Percentiles rank a stretch among this genome's conserved stretches.
Evolutionary conservation across 768 basidiomycete species (phyloP).

Genomic region (Leucosporidium scottii): DNA sequence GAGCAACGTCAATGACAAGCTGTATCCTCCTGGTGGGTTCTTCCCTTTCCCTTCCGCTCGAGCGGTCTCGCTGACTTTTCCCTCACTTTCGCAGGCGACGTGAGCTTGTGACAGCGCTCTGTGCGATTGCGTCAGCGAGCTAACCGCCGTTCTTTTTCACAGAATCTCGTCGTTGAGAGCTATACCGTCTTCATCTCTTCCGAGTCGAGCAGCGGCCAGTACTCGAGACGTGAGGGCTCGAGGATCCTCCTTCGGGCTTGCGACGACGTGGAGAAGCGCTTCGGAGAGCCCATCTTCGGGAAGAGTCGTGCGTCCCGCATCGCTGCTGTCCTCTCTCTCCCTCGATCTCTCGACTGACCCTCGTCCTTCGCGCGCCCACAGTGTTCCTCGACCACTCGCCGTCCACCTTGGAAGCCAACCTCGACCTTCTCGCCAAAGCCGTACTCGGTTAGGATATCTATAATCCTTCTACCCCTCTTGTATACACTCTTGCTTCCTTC

Average conservation of each 20-base stretch:
- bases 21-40: constrained; percentile 41
- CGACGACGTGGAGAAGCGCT: constrained; percentile 35
- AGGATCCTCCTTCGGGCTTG: constrained; percentile 33
- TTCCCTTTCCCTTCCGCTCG: too few relatives aligned
- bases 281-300: constrained; percentile 34
- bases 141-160: neutral
- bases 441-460: constrained; percentile 1
- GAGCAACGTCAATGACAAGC: constrained; percentile 43
- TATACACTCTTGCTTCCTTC: neutral
- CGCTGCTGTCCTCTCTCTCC: neutral
- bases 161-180: constrained; percentile 24
- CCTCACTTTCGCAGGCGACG: constrained; percentile 1
- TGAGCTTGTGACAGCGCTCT: neutral
- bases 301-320: constrained; percentile 11
- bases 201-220: constrained; percentile 14
- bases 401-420: constrained; percentile 12
- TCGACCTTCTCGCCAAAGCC: constrained; percentile 24
- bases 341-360: neutral
- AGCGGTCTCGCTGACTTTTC: neutral
- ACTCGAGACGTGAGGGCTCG: constrained; percentile 28
- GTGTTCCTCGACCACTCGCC: constrained; percentile 23
- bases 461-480: neutral
- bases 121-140: neutral
- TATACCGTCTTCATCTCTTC: constrained; percentile 29
- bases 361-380: neutral